Conservation (phyloP, 768 basidiomycete genomes). For the Rhodotorula babjevae region DNA sequence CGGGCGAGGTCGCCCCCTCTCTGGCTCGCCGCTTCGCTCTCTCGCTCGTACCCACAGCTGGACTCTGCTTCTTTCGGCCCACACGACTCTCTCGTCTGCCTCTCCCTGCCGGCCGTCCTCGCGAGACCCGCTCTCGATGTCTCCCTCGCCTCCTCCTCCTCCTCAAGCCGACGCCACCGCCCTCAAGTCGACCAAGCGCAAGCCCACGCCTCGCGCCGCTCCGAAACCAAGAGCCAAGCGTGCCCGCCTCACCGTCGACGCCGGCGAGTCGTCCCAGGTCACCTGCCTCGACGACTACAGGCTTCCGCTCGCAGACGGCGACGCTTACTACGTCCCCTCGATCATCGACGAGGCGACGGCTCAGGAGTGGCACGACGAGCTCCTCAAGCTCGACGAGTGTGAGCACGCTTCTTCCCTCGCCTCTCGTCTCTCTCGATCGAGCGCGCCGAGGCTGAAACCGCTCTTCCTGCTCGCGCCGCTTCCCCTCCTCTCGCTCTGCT, state of each 20-base stretch:
- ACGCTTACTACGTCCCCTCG: slow-evolving; percentile 39
- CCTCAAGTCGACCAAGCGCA: no score
- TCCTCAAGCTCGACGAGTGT: slow-evolving; percentile 48
- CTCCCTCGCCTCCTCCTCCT: no score
- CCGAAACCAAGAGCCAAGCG: not conserved
- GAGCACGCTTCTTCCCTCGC: slow-evolving; percentile 4
- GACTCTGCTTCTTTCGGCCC: no score
- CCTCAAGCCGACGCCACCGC: no score
- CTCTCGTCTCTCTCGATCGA: no score
- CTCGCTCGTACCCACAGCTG: no score
- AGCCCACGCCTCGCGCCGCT: no score
- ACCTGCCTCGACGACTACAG: not conserved
- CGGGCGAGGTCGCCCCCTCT: no score
- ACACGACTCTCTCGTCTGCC: no score
- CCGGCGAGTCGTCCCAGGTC: slow-evolving; percentile 21
- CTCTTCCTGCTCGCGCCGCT: not conserved
- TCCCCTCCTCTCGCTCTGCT: not conserved
- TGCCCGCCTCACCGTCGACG: slow-evolving; percentile 8
- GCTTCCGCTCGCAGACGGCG: slow-evolving; percentile 27
- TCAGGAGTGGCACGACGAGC: slow-evolving; percentile 45
- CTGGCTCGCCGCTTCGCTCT: no score
- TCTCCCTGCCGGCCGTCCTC: no score
- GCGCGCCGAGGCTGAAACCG: not conserved
- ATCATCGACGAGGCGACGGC: slow-evolving; percentile 45
- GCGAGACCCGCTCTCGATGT: no score